Evolutionary conservation across 495 filamentous ascomycete genomes (phyloP), one percentile per base, ranked within the genome.

Genomic region (Penicillium taxi): DNA sequence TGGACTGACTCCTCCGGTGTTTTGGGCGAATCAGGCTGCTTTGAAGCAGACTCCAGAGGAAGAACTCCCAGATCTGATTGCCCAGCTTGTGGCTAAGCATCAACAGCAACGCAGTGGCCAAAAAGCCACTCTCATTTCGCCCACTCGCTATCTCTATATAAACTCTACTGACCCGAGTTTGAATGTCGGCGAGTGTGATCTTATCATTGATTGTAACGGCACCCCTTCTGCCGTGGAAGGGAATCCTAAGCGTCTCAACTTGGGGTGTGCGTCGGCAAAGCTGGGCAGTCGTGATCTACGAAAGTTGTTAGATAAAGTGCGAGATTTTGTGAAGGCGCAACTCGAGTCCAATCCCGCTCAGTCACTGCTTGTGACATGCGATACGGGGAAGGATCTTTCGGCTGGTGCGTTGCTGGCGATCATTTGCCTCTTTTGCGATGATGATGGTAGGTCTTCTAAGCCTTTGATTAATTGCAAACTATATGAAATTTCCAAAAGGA

Each of bases 261-360:
- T 91, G 6, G 73, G 73, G 2, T 69, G 84, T 44, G 71, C 70
- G 4, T 73, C 73, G 24, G 70, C 67, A 12, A 94, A 93, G 52
- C 44, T 76, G 26, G 87, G 84, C 1, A 84, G 82, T 53, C 75
- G 84, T n/a, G 73, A 80, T 50, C 63, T 94, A 23, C 76, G 86
- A 9, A 60, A 69, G 4, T 73, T 80, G 14, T 56, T 94, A 27
- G 72, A 64, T 37, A 58, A 59, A 44, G 65, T 69, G 34, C 74
- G 29, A 45, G 48, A 32, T 52, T 90, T 48, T 65, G 67, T 53
- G 42, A 62, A 21, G 4, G 47, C 47, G 6, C 55, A 56, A 14
- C 44, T 67, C 13, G 50, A 26, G n/a, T 32, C 41, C 4, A 34
- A 63, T 33, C 38, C 63, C 4, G 47, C 53, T 12, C 48, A 40